Evolutionary conservation across 805 yeast species (phyloP), one percentile per base, ranked within the genome.

Genomic region (Yarrowia bubula): DNA sequence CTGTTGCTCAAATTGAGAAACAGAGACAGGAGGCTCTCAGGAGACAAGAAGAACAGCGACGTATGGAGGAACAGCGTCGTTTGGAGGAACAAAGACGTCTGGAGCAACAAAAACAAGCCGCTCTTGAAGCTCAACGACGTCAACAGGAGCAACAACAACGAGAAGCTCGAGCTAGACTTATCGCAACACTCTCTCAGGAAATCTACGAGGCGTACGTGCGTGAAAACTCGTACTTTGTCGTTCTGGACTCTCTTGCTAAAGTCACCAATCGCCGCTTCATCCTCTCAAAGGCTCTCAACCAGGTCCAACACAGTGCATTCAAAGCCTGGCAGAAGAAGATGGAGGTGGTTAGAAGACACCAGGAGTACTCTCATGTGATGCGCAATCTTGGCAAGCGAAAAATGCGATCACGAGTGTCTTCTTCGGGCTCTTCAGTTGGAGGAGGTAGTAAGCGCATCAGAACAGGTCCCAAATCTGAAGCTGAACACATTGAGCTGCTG

Each of bases 151-250:
- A 38, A 7, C 32, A n/a, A 14, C 35, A 42, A 1, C 22, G 43
- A 14, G 43, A 51, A 22, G 58, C 28, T 18, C 39, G 15, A 35
- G 66, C 8, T 62, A 79, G 0, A 13, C 28, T 65, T 28, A 72
- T 85, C 1, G 72, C 78, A 0, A 66, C 74, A 0, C 74, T 87
- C n/a, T 71, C 86, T 1, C 70, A 73, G 0, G 89, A 85, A 44
- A 72, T 89, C 0, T 87, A 77, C 67, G 71, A 74, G 15, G 89
- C 92, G 0, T 86, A 89, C 39, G 32, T 61, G 11, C 57, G 47
- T 6, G 61, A 65, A 31, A 37, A 69, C 33, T 18, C 64, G 4
- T 58, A 33, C 28, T 58, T 58, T 58, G 70, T 89, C 46, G 79
- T 82, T 48, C 92, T 88, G 68, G 77, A 82, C 42, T 71, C 83